These are phyloP conservation scores for Xerocomellus dryophilus DNA, from an alignment of 768 basidiomycete species.

Conservation along the genomic window DNA sequence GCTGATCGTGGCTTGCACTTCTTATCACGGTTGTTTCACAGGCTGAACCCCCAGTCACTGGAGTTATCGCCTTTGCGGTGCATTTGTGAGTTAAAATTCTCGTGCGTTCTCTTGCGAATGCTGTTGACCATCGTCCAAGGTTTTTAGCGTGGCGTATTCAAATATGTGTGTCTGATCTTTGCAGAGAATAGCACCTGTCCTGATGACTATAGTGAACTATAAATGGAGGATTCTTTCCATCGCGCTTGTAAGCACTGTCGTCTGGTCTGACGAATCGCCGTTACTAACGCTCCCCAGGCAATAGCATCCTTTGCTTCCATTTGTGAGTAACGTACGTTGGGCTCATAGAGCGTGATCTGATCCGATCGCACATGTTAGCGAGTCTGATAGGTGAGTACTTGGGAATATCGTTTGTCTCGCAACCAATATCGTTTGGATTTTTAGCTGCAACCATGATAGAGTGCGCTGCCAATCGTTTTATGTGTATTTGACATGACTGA, in stretches of 20 bases:
- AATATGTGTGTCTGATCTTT: not conserved
- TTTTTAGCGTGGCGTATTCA: constrained; percentile 3
- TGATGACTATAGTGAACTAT: not conserved
- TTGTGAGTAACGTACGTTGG: not conserved
- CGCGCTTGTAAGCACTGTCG: not conserved
- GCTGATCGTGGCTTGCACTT: not conserved
- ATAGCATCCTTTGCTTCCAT: not conserved
- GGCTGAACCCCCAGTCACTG: not conserved
- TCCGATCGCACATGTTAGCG: not conserved
- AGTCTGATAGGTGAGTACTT: not conserved
- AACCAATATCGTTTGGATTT: not conserved
- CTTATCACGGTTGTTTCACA: not conserved
- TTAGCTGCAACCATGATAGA: not conserved
- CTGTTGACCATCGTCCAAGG: not conserved
- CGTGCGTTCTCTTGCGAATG: no score
- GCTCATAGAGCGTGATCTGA: not conserved
- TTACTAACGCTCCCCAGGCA: not conserved
- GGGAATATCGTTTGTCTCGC: not conserved
- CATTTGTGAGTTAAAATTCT: not conserved
- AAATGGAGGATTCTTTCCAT: not conserved
- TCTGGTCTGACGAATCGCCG: not conserved
- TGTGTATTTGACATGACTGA: not conserved
- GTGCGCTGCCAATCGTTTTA: not conserved
- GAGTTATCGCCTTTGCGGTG: not conserved
- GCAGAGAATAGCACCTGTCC: not conserved